Conservation (phyloP, 2,329 filamentous ascomycete species). For the Botrytis fabae region DNA sequence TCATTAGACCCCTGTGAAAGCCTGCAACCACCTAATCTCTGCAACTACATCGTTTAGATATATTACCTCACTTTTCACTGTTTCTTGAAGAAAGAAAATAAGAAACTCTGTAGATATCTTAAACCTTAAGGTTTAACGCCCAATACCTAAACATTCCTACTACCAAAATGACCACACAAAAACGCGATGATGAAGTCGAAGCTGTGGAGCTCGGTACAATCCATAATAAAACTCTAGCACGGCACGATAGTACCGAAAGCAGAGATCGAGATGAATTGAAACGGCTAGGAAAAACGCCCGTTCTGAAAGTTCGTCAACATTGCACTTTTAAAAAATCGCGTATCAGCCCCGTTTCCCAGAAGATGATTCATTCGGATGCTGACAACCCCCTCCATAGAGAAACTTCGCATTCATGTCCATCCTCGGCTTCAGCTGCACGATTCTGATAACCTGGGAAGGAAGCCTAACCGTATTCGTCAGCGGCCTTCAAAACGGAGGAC, state of each 20-base stretch:
- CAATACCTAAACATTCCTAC: neutral
- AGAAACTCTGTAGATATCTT: neutral
- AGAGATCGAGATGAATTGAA: conserved; percentile 10
- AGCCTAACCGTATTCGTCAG: conserved; percentile 6
- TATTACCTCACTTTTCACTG: neutral
- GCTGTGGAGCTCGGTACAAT: neutral
- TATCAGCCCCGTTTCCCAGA: neutral
- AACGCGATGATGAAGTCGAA: neutral
- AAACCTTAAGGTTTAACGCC: neutral
- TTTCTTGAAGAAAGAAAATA: neutral
- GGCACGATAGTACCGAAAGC: neutral
- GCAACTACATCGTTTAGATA: neutral
- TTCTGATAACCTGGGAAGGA: conserved; percentile 47
- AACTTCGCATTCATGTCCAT: conserved; percentile 46
- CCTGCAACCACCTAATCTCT: neutral
- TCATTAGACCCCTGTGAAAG: neutral
- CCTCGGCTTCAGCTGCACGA: conserved; percentile 45
- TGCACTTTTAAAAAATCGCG: neutral
- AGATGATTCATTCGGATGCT: neutral
- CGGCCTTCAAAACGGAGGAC: conserved; percentile 19
- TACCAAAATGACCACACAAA: neutral
- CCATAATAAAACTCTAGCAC: neutral
- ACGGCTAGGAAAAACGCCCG: conserved; percentile 16
- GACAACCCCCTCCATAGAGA: conserved; percentile 30
- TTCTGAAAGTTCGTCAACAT: conserved; percentile 13